phyloP scores from a whole-genome alignment of 78 protist genomes.

The Diacronema lutheri region DNA sequence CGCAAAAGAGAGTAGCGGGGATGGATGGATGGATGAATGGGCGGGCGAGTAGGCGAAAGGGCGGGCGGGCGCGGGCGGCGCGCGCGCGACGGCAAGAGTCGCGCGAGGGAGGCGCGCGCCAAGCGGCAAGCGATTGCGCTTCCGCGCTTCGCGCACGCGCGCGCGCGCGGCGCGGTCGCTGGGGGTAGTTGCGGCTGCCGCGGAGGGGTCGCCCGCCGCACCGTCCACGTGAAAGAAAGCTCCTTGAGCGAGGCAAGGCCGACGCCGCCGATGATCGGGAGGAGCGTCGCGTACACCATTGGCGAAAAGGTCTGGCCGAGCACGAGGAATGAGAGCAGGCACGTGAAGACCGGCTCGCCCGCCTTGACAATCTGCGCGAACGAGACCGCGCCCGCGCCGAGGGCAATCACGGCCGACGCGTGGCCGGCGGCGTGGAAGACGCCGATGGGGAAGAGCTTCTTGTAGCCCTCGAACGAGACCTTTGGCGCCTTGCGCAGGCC shows the following conservation, averaged over 20 bases:
- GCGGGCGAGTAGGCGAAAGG: no score
- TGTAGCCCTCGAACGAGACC: neutral
- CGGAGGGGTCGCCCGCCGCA: no score
- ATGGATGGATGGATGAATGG: no score
- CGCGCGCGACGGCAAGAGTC: no score
- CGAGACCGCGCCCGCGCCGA: constrained; percentile 26
- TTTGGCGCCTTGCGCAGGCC: neutral
- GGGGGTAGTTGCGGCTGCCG: no score
- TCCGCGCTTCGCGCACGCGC: no score
- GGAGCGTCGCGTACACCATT: constrained; percentile 11
- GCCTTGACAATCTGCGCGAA: constrained; percentile 30
- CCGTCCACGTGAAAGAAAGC: constrained; percentile 19
- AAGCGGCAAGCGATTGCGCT: no score
- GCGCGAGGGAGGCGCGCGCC: no score
- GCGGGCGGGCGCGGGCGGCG: no score
- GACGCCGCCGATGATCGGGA: constrained; percentile 31
- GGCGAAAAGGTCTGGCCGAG: neutral
- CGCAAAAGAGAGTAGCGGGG: no score
- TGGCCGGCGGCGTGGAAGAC: constrained; percentile 4
- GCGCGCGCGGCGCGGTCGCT: no score
- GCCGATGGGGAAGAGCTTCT: neutral
- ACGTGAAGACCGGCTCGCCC: constrained; percentile 31
- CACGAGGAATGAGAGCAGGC: neutral
- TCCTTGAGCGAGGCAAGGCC: constrained; percentile 23
- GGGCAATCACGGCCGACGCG: constrained; percentile 1